Percentiles rank a stretch among this genome's conserved stretches.
These are phyloP conservation scores for Oryza brachyantha DNA, from an alignment of 176 grass and related monocot species.

Conservation along the genomic window DNA sequence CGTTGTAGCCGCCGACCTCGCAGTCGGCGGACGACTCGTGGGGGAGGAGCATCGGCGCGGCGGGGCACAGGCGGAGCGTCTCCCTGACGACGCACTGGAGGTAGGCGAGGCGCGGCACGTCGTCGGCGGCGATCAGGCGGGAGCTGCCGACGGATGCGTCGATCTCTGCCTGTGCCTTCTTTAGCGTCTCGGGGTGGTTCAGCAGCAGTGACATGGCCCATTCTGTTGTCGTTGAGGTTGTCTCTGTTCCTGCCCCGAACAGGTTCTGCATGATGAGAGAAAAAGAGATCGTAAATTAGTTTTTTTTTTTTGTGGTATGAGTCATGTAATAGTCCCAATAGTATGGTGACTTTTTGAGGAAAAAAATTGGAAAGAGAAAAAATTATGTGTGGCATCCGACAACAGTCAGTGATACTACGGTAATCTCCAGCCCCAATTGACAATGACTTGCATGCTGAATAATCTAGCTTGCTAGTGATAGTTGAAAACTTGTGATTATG, in stretches of 20 bases:
- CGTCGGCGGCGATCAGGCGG: slow-evolving; percentile 38
- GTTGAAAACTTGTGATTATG: background rate
- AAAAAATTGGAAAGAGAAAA: too few relatives aligned
- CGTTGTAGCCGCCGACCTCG: slow-evolving; percentile 62
- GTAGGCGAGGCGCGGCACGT: slow-evolving; percentile 47
- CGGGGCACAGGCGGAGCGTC: slow-evolving; percentile 61
- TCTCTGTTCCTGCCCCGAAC: slow-evolving; percentile 66
- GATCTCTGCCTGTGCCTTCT: slow-evolving; percentile 48
- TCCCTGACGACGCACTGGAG: slow-evolving; percentile 60
- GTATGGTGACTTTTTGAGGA: background rate
- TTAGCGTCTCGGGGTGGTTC: slow-evolving; percentile 50
- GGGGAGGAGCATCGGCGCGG: slow-evolving; percentile 50
- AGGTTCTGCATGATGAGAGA: slow-evolving; percentile 9
- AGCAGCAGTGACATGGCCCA: slow-evolving; percentile 71
- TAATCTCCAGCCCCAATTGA: background rate
- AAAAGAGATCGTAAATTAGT: background rate
- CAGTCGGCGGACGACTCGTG: slow-evolving; percentile 50
- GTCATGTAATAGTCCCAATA: background rate
- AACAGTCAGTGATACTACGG: background rate
- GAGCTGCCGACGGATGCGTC: slow-evolving; percentile 30
- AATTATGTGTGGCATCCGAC: too few relatives aligned
- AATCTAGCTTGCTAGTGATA: background rate
- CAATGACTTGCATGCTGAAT: background rate
- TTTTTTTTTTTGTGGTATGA: too few relatives aligned
- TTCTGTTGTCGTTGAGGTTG: slow-evolving; percentile 45